A percentile compares a stretch with the other conserved stretches of the same genome.
Evolutionary conservation across 1,139 yeast species (phyloP).

Genomic region (Suhomyces atakaporum): DNA sequence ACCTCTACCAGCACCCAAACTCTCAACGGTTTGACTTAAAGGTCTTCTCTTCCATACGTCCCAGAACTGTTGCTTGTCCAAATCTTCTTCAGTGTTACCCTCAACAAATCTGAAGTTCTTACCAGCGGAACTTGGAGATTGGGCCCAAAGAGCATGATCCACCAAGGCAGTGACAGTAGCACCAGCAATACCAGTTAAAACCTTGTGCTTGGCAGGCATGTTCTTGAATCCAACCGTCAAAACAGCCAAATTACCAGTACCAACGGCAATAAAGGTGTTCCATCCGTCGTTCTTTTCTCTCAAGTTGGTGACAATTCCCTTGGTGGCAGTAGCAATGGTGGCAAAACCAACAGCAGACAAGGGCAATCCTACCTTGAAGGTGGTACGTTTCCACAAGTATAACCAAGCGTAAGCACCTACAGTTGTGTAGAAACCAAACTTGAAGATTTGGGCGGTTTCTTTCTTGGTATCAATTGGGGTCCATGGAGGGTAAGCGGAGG

Average conservation of each 20-base stretch:
- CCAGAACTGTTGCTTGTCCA: slow-evolving; percentile 71
- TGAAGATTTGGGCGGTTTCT: slow-evolving; percentile 43
- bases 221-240: slow-evolving; percentile 44
- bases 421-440: slow-evolving; percentile 46
- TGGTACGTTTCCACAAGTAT: slow-evolving; percentile 49
- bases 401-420: slow-evolving; percentile 53
- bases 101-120: slow-evolving; percentile 36
- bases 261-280: slow-evolving; percentile 51
- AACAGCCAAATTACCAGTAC: slow-evolving; percentile 43
- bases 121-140: slow-evolving; percentile 44
- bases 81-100: slow-evolving; percentile 37
- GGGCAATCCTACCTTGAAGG: slow-evolving; percentile 47
- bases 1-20: slow-evolving; percentile 70
- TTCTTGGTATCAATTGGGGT: slow-evolving; percentile 48
- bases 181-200: slow-evolving; percentile 45
- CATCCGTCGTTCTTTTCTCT: slow-evolving; percentile 53
- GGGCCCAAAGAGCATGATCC: slow-evolving; percentile 48
- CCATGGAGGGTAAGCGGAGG: slow-evolving; percentile 48
- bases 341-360: slow-evolving; percentile 43
- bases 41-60: slow-evolving; percentile 83
- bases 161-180: slow-evolving; percentile 42
- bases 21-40: slow-evolving; percentile 74
- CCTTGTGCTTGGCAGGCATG: slow-evolving; percentile 47
- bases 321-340: slow-evolving; percentile 46
- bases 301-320: slow-evolving; percentile 44